Evolutionary conservation across 805 yeast species (phyloP), one percentile per base, ranked within the genome.

Genomic region (Barnettozyma sucrosica): DNA sequence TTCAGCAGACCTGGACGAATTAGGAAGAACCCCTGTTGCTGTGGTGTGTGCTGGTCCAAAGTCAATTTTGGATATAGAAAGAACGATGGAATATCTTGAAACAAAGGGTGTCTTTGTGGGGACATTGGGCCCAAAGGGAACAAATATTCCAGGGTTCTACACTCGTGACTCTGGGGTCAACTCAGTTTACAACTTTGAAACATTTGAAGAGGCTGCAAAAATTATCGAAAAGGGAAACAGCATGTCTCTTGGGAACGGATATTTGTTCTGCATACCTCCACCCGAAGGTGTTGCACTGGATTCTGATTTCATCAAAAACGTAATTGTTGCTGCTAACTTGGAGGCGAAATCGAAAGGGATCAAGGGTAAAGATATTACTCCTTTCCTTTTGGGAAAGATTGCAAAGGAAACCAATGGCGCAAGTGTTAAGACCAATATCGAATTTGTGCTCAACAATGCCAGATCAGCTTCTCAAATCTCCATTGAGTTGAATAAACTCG

Each of bases 31-130:
- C 0, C 87, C 90, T 0, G 89, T 89, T 1, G 81, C 89, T 0
- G 96, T 89, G n/a, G 90, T 89, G 9, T 89, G 96, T 62, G 82
- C 95, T 7, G 97, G 97, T 0, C 96, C 96, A 2, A 89, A 89
- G 62, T 80, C 89, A 34, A 88, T 89, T 45, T 68, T 89, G 47
- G 97, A 89, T 58, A 83, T 89, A 46, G 80, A 75, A 9, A 72
- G 84, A 52, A 89, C 97, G 0, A 72, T 88, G 75, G 97, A 89
- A 63, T 87, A 83, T 59, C 69, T 89, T 45, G 97, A 89, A 63
- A 89, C 97, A 0, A 89, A 88, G 65, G 97, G 97, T 13, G 95
- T 89, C 1, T 84, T 83, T 56, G 95, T 89, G 8, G 77, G 83
- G 5, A 89, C 96, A 0, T 66, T 65, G 50, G 81, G 83, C 13